These are phyloP conservation scores for Trichomonas tenax DNA, from an alignment of 208 protist species.

Conservation along the genomic window DNA sequence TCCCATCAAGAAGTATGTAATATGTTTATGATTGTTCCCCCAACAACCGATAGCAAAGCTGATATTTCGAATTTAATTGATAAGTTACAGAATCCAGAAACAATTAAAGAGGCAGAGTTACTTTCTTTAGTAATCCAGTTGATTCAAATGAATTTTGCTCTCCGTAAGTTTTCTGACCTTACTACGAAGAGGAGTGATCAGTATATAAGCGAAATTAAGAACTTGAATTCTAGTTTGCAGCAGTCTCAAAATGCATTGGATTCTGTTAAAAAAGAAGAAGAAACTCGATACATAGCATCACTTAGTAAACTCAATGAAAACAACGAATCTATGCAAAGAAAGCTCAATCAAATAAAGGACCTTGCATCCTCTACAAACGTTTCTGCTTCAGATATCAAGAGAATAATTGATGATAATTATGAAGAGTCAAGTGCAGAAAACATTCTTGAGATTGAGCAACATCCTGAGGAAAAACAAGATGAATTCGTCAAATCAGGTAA, in stretches of 20 bases:
- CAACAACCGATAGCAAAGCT: background rate
- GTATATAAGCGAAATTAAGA: background rate
- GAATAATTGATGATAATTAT: no score
- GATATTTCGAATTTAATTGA: background rate
- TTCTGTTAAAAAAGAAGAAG: background rate
- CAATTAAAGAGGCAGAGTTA: background rate
- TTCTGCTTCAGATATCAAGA: no score
- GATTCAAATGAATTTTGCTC: background rate
- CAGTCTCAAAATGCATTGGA: background rate
- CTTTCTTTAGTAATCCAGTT: background rate
- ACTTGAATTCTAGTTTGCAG: background rate
- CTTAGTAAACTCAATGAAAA: background rate
- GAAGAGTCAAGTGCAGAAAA: no score
- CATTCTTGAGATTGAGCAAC: no score
- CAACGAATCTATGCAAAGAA: background rate
- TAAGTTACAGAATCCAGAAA: background rate
- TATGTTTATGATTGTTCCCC: background rate
- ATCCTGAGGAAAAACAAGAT: no score
- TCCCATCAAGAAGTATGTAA: background rate
- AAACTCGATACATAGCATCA: background rate
- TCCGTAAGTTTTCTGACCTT: background rate
- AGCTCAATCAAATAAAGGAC: background rate
- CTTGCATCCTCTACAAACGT: no score
- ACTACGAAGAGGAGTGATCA: background rate
- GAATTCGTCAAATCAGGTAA: no score